Percentiles rank a stretch among this genome's conserved stretches.
phyloP scores from a whole-genome alignment of 371 early-diverging fungal genomes.

The Syncephalis plumigaleata region DNA sequence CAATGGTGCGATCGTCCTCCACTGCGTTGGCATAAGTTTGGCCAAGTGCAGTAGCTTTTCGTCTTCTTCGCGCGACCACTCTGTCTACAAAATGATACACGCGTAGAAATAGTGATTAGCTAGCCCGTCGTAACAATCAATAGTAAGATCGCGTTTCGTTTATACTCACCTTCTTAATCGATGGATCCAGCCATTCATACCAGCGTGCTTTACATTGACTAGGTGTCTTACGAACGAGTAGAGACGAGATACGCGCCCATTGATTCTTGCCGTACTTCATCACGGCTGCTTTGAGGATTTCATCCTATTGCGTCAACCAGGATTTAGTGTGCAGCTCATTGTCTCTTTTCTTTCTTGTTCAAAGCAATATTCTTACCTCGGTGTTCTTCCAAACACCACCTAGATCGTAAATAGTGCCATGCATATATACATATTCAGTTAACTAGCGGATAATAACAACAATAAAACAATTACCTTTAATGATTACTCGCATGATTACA shows the following conservation, averaged over 20 bases:
- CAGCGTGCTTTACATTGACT: constrained; percentile 98
- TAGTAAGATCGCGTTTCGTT: no score
- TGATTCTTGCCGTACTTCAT: constrained; percentile 98
- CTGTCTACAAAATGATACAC: no score
- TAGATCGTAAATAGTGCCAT: background rate
- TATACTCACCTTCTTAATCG: constrained; percentile 97
- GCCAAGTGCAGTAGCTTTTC: constrained; percentile 93
- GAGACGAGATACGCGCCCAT: constrained; percentile 95
- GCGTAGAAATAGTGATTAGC: constrained; percentile 1
- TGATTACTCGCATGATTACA: background rate
- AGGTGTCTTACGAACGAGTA: constrained; percentile 86
- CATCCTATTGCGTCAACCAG: constrained; percentile 33
- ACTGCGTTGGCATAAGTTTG: constrained; percentile 97
- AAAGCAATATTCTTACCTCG: constrained; percentile 16
- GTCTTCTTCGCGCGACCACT: constrained; percentile 97
- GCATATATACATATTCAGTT: background rate
- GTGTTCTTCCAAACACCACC: constrained; percentile 83
- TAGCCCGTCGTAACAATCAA: background rate
- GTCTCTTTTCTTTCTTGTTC: background rate
- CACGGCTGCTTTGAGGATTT: constrained; percentile 93
- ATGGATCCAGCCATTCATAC: constrained; percentile 97
- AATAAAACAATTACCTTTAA: background rate
- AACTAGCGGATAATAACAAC: background rate
- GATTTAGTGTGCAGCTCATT: background rate
- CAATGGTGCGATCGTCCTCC: constrained; percentile 96